A percentile compares a stretch with the other conserved stretches of the same genome.
phyloP scores from a whole-genome alignment of 129 eudicot species.

The Helichrysum umbraculigerum region DNA sequence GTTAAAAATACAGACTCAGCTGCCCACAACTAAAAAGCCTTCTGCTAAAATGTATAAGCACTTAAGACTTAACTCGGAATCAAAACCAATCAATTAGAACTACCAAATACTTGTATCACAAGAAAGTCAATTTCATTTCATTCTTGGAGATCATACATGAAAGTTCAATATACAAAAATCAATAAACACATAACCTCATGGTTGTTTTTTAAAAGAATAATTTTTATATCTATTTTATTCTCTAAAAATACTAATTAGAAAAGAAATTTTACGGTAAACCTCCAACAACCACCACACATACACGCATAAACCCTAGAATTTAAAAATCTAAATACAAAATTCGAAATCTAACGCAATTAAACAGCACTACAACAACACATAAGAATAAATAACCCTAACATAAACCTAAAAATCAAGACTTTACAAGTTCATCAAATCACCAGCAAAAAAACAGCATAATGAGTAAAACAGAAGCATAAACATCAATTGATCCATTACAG shows the following conservation, averaged over 20 bases:
- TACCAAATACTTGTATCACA: neutral
- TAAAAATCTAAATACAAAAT: too few relatives aligned
- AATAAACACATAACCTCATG: neutral
- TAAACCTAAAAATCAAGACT: neutral
- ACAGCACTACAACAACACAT: neutral
- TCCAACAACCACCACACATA: neutral
- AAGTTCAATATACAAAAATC: neutral
- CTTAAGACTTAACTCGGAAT: neutral
- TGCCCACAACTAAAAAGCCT: neutral
- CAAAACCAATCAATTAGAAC: neutral
- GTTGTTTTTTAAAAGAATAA: too few relatives aligned
- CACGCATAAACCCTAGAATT: neutral
- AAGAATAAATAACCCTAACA: neutral
- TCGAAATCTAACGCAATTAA: neutral
- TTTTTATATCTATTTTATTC: neutral
- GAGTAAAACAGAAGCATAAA: neutral
- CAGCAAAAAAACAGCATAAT: neutral
- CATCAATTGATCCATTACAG: slow-evolving; percentile 11
- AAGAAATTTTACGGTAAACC: neutral
- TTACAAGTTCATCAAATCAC: neutral
- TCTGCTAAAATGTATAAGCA: neutral
- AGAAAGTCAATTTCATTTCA: neutral
- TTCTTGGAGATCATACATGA: neutral
- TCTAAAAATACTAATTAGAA: too few relatives aligned
- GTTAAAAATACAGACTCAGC: neutral